Evolutionary conservation across 148 eudicot species (phyloP).

Genomic region (Heliamphora exappendiculata): DNA sequence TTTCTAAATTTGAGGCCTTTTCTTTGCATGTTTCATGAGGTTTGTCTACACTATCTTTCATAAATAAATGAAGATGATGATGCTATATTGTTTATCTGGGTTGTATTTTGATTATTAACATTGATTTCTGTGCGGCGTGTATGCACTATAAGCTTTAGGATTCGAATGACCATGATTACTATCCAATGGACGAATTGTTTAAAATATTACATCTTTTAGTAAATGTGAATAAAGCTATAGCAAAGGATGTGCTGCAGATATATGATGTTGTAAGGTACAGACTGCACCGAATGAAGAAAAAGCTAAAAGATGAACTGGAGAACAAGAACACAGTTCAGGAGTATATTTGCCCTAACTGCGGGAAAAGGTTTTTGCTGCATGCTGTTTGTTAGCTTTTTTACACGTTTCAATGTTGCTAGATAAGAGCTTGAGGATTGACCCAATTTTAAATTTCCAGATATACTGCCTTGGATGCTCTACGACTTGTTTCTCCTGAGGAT

Average conservation of each 20-base stretch:
- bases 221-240: not conserved
- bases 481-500: slow-evolving; percentile 70
- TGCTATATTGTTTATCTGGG: not conserved
- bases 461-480: slow-evolving; percentile 94
- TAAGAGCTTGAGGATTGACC: slow-evolving; percentile 12
- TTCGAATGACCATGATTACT: not conserved
- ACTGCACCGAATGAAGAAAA: slow-evolving; percentile 90
- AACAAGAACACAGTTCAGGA: slow-evolving; percentile 94
- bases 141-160: not conserved
- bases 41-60: not conserved
- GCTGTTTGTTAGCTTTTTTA: not conserved
- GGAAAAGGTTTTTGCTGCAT: slow-evolving; percentile 51
- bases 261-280: slow-evolving; percentile 95
- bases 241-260: slow-evolving; percentile 47
- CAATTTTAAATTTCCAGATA: slow-evolving; percentile 51
- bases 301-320: slow-evolving; percentile 88
- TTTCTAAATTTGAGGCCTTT: not conserved
- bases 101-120: not conserved
- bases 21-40: not conserved
- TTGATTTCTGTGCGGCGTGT: not conserved
- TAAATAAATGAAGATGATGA: not conserved
- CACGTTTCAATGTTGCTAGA: slow-evolving; percentile 1
- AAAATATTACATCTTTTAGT: not conserved
- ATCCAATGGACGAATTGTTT: not conserved
- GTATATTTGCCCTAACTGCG: slow-evolving; percentile 88